Base-by-base conservation (phyloP, 2,329 filamentous ascomycete genomes). In the Ophiostoma australiae region DNA sequence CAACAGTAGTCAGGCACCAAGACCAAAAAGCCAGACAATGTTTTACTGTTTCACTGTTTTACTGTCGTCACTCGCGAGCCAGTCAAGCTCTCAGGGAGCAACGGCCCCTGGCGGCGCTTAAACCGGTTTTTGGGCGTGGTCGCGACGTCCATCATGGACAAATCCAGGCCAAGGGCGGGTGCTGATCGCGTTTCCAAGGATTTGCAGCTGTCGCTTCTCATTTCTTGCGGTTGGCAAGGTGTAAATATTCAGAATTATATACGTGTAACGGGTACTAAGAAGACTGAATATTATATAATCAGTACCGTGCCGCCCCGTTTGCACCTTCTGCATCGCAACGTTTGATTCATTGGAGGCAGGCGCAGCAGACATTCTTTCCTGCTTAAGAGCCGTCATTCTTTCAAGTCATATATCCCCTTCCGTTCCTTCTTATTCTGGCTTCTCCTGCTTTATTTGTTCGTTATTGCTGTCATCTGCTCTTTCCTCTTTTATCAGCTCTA, bases 61-160 rank as follows among this genome's bases (percentile, higher is more conserved):
- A 58, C 52, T 11, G 23, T 31, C 52, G 52, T 58, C 52, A 58
- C 52, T 58, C 23, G 52, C 23, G 52, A 67, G 65, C 65, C 65
- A 67, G 52, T 58, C 23, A 27, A 58, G 44, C 52, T 58, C 52
- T 31, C n/a, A 58, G 52, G n/a, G 52, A 58, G 52, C 52, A 27
- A 58, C 52, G 52, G 65, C 65, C 65, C 65, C 37, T 67, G 65
- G 65, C 65, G 65, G 65, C 65, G 65, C 65, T 67, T 39, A 67
- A 37, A 37, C 65, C n/a, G n/a, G 33, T 27, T 39, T 41, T 67
- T 33, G 35, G 33, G 35, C 1, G 17, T 23, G 65, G 33, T n/a
- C 65, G 17, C 65, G 15, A 37, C 33, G 61, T 33, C 20, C 31
- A 65, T 65, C 31, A 33, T 37, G 61, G 61, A 37, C 23, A 65